Conservation (phyloP, 495 filamentous ascomycete species). For the Barbatosphaeria neglecta region DNA sequence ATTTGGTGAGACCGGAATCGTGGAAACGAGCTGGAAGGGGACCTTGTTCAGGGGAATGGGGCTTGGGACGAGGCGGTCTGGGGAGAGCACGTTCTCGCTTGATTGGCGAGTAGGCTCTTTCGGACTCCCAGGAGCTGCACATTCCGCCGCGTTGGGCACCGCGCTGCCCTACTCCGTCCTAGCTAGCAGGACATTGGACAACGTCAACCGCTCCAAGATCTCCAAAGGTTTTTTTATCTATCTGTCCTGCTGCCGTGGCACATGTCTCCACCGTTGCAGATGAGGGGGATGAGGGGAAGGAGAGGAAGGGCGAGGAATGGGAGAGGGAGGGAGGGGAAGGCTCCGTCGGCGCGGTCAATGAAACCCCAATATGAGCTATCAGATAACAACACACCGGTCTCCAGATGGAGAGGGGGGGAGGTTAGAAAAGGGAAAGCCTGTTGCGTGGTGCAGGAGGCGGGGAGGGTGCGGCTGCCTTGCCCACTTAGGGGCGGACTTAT, state of each 20-base stretch:
- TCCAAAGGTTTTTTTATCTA: not conserved
- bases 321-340: not conserved
- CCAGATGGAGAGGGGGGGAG: not conserved
- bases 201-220: not conserved
- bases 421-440: not conserved
- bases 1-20: not conserved
- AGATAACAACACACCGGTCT: not conserved
- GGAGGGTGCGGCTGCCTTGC: too few species aligned
- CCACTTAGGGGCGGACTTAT: too few species aligned
- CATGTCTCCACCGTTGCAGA: too few species aligned
- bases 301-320: too few species aligned
- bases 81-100: constrained; percentile 21
- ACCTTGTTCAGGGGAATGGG: not conserved
- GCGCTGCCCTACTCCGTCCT: not conserved
- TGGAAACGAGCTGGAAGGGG: not conserved
- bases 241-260: too few species aligned
- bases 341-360: not conserved
- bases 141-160: constrained; percentile 2
- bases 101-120: constrained; percentile 15
- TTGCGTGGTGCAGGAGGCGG: too few species aligned
- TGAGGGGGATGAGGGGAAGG: too few species aligned
- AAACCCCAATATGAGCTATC: not conserved
- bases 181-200: not conserved
- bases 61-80: constrained; percentile 5
- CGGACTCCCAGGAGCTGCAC: constrained; percentile 9